These are phyloP conservation scores for Pascua sp. DNA, from an alignment of 1,284 basidiomycete species.

Conservation along the genomic window DNA sequence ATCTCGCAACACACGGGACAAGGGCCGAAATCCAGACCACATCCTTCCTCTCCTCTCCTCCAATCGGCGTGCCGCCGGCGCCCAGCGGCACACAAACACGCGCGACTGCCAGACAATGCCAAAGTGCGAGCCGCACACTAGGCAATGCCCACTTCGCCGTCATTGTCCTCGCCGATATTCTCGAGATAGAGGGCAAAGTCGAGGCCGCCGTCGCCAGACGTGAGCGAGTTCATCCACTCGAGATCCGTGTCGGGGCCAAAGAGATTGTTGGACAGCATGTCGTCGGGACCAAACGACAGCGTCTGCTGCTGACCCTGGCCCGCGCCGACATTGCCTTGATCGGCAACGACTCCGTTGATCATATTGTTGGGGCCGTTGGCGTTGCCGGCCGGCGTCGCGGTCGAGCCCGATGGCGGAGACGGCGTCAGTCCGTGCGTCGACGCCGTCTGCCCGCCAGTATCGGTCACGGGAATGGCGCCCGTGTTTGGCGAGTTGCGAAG, in stretches of 20 bases:
- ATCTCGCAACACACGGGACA: too few species aligned
- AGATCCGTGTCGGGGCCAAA: constrained; percentile 15
- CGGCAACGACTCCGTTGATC: constrained; percentile 5
- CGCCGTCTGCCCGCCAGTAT: constrained; percentile 13
- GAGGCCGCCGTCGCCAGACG: constrained; percentile 15
- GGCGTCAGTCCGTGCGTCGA: constrained; percentile 28
- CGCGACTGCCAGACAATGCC: not conserved
- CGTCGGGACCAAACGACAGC: not conserved
- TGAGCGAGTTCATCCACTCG: constrained; percentile 15
- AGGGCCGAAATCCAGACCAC: not conserved
- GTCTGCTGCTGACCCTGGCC: not conserved
- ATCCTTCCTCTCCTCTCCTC: not conserved
- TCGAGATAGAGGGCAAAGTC: constrained; percentile 40
- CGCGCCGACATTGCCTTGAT: not conserved
- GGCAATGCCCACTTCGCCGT: constrained; percentile 26
- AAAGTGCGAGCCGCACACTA: not conserved
- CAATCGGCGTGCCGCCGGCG: too few species aligned
- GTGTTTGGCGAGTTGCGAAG: constrained; percentile 39
- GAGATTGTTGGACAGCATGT: constrained; percentile 1
- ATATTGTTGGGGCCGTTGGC: constrained; percentile 1
- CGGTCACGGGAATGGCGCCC: constrained; percentile 17
- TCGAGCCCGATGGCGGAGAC: constrained; percentile 30
- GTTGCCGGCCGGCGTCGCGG: constrained; percentile 16
- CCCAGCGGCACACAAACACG: not conserved
- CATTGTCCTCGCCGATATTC: constrained; percentile 36